Evolutionary conservation across 2,329 filamentous ascomycete genomes (phyloP), one percentile per base, ranked within the genome.

Genomic region (Diaporthe aspalathi): DNA sequence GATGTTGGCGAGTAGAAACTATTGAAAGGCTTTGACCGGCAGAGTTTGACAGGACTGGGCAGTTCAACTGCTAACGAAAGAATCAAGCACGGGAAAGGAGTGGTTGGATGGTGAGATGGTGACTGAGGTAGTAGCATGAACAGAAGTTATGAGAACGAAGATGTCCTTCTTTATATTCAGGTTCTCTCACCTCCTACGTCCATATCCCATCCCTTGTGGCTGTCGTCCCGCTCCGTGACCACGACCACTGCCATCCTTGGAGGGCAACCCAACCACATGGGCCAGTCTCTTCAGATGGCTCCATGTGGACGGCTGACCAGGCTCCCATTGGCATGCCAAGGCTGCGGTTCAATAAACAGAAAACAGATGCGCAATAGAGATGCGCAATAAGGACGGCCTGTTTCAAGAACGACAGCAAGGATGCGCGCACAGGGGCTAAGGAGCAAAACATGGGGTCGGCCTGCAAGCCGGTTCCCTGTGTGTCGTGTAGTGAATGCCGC

Each of bases 41-140:
- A 56, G 45, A 57, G 50, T 32, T 57, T 54, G 66, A 56, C 52
- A 66, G 38, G 52, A 53, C 60, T 56, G 35, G 57, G 68, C 57
- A 70, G 50, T 43, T 70, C 68, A 65, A 70, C 68, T 66, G 57
- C 57, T 57, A 49, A 56, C 53, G 43, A 56, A 54, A 70, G 57
- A n/a, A 66, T 47, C 50, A 67, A 66, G 49, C 57, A 66, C 49
- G 50, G 27, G 57, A 66, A 66, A 47, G 38, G 32, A 49, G 57
- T 40, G 49, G 57, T 70, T 66, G 57, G 22, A 56, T 50, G 17
- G n/a, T 24, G 29, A 20, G 32, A 24, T 65, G 68, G 43, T 66
- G 60, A 54, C 49, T 53, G 52, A 40, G 68, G 29, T 27, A 17
- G 7, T 35, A 50, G 27, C 16, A 16, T 35, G 56, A 54, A 3